Evolutionary conservation across 2,329 filamentous ascomycete species (phyloP), one percentile per base, ranked within the genome.

Genomic region (Aspergillus japonicus): DNA sequence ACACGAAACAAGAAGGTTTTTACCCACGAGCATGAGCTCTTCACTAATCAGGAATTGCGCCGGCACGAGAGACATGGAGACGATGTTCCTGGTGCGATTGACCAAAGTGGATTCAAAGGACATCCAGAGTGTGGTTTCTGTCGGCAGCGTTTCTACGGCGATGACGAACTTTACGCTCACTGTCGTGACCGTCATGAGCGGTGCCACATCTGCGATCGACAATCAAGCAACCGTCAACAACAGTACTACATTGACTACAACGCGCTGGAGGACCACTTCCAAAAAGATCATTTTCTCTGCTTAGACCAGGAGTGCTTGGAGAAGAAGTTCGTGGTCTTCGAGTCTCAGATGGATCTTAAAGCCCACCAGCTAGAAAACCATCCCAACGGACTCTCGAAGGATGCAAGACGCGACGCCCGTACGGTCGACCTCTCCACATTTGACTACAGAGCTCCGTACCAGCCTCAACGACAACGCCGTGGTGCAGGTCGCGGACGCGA

Each of bases 241-340:
- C 91, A 96, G 71, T 99, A 99, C 73, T 99, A 91, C 73, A 81
- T 90, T 61, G 87, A 99, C 78, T 98, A 97, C 76, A 85, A 93
- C 65, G 86, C 90, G 0, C 81, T 99, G 3, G 92, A 96, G 71
- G 80, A 87, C 42, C 95, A 99, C 76, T 98, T 98, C 73, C 84
- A 85, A 63, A 88, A 88, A 66, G 92, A 95, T 59, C 95, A 99
- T 75, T 96, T 88, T 71, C 79, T 93, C 0, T 99, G 95, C 71
- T 76, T 85, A 6, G 92, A 99, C 68, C 83, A 85, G 56, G 93
- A 96, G 71, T 99, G 95, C 70, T 74, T 95, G 71, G 95, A 98
- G 68, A 96, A 96, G 84, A 98, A 97, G 73, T 97, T 98, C 72
- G 90, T 98, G 31, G 95, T 98, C 0, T 99, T 99, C 68, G 91